Base-by-base conservation (phyloP, 176 grass and related monocot genomes). In the Cymbopogon citratus region DNA sequence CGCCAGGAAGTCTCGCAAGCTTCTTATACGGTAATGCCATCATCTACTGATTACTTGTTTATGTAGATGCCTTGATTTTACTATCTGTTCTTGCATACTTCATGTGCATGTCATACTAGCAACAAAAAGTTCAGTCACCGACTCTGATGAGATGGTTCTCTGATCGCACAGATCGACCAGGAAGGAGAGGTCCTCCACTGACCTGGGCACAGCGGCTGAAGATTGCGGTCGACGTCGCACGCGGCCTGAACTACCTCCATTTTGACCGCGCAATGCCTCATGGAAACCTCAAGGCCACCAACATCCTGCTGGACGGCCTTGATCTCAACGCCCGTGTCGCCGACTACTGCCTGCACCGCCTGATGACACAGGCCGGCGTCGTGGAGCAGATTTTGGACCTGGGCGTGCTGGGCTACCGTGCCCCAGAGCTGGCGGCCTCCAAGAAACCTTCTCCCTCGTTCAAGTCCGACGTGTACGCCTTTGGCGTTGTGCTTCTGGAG, bases 241-340 rank as follows among this genome's bases (percentile, higher is more conserved):
- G 97, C 1, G 97, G 97, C 40, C 92, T 99, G 39, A 99, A 99
- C 84, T 99, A 99, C 85, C 97, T 99, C 68, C 97, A 99, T 76
- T 99, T 99, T 0, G 97, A 99, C 78, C 91, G 97, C 0, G 89
- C 93, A 26, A 90, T 95, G 79, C 97, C 97, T 24, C 97, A 99
- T 5, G 97, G 97, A 27, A 99, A 99, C 78, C 89, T 99, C 72
- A 99, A 99, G 87, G 92, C 97, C 49, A 90, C 87, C 31, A 99
- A 99, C 74, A 87, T 99, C 75, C 38, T 99, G 56, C 77, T 99
- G 23, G 97, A 99, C 1, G 97, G 97, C 1, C 91, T 99, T 25
- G 93, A 99, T 70, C 93, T 99, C 8, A 99, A 93, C 9, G 97
- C 97, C 0, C 89, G 97, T 0, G 87, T 99, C 0, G 87, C 91